phyloP scores from a whole-genome alignment of 116 monocot species.

The Cymodocea nodosa region DNA sequence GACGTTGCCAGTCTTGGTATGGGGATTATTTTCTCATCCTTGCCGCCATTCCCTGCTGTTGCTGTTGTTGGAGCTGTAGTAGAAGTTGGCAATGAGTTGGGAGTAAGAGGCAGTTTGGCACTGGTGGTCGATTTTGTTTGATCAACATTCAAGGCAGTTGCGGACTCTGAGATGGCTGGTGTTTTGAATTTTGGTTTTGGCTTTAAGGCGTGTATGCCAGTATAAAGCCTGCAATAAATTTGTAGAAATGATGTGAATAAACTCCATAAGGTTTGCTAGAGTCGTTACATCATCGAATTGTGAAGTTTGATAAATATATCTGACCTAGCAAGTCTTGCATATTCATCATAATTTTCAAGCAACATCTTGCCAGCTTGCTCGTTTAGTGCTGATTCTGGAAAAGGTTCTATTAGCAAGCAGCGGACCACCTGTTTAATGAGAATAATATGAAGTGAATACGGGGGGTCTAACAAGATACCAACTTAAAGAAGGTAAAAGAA shows the following conservation, averaged over 20 bases:
- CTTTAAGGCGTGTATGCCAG: slow-evolving; percentile 55
- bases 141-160: slow-evolving; percentile 25
- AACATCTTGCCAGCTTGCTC: slow-evolving; percentile 72
- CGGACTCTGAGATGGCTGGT: slow-evolving; percentile 14
- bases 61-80: not conserved
- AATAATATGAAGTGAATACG: not conserved
- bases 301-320: not conserved
- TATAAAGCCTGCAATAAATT: slow-evolving; percentile 34
- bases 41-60: not conserved
- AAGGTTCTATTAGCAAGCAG: slow-evolving; percentile 64
- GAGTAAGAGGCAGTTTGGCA: not conserved
- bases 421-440: slow-evolving; percentile 34
- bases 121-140: slow-evolving; percentile 8
- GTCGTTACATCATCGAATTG: no score
- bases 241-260: not conserved
- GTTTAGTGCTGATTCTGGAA: slow-evolving; percentile 69
- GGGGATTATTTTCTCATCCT: slow-evolving; percentile 12
- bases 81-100: not conserved
- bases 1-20: not conserved
- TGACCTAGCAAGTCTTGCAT: slow-evolving; percentile 54
- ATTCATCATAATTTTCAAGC: slow-evolving; percentile 67
- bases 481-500: not conserved
- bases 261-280: not conserved
- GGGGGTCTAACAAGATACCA: not conserved
- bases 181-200: slow-evolving; percentile 33